Conservation (phyloP, 2,329 filamentous ascomycete genomes). For the Ploettnerulaceae sp. region DNA sequence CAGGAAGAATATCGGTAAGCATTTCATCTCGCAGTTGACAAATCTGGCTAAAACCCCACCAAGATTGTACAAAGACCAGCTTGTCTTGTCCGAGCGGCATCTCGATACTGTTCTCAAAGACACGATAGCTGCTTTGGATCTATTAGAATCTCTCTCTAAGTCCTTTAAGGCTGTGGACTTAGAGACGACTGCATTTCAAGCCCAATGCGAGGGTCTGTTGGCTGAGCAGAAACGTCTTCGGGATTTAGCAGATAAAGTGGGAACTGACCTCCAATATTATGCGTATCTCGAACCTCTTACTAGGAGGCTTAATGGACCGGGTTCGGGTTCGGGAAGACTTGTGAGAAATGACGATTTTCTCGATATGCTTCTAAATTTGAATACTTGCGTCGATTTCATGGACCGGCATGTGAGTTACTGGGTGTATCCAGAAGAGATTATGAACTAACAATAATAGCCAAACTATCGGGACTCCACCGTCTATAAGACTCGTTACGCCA, state of each 20-base stretch:
- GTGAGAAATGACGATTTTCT: slow-evolving; percentile 81
- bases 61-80: slow-evolving; percentile 74
- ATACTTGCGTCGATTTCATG: slow-evolving; percentile 93
- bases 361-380: slow-evolving; percentile 81
- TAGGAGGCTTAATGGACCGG: slow-evolving; percentile 83
- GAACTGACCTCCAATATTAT: slow-evolving; percentile 90
- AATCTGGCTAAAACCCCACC: slow-evolving; percentile 8
- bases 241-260: slow-evolving; percentile 75
- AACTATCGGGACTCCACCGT: slow-evolving; percentile 82
- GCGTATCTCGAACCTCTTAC: slow-evolving; percentile 89
- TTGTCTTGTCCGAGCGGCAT: slow-evolving; percentile 75
- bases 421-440: neutral
- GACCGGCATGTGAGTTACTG: slow-evolving; percentile 62
- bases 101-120: slow-evolving; percentile 73
- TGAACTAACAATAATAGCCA: slow-evolving; percentile 44
- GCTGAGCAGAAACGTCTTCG: slow-evolving; percentile 76
- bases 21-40: neutral
- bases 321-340: slow-evolving; percentile 77
- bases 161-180: slow-evolving; percentile 84
- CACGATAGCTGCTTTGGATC: slow-evolving; percentile 68
- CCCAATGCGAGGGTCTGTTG: slow-evolving; percentile 84
- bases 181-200: slow-evolving; percentile 89
- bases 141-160: slow-evolving; percentile 73
- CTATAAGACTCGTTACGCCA: slow-evolving; percentile 81
- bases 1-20: slow-evolving; percentile 79